Conservation (phyloP, 768 basidiomycete species). For the Pulveroboletus frians region DNA sequence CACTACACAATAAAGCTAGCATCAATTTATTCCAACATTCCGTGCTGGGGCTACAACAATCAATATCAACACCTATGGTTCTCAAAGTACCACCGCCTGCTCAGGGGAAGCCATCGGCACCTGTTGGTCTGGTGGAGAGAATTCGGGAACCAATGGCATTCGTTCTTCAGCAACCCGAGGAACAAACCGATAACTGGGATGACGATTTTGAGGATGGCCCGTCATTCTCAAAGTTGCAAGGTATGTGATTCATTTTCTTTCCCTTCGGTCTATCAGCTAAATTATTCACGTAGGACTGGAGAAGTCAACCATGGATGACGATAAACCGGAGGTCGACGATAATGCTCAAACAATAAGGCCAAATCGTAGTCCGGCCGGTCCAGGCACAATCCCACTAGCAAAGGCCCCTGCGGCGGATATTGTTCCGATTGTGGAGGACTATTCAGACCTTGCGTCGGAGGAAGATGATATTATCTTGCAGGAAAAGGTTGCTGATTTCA, state of each 20-base stretch:
- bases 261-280: neutral
- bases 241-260: constrained; percentile 16
- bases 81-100: constrained; percentile 20
- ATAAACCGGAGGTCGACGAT: constrained; percentile 55
- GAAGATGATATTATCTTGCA: constrained; percentile 68
- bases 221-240: constrained; percentile 79
- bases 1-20: constrained; percentile 24
- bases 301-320: constrained; percentile 53
- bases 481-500: constrained; percentile 81
- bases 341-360: constrained; percentile 80
- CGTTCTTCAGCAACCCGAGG: constrained; percentile 67
- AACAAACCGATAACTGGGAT: constrained; percentile 96
- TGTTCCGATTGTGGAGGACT: constrained; percentile 78
- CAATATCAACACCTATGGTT: constrained; percentile 29
- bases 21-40: constrained; percentile 29
- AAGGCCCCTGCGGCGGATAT: constrained; percentile 60
- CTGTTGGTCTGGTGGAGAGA: constrained; percentile 34
- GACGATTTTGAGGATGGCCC: constrained; percentile 96
- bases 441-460: constrained; percentile 80
- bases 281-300: constrained; percentile 47
- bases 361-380: constrained; percentile 58
- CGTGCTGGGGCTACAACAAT: constrained; percentile 32
- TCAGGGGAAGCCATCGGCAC: constrained; percentile 16
- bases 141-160: constrained; percentile 56
- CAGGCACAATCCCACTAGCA: constrained; percentile 47